Conservation (phyloP, 257 asterid genomes). For the Hygrophila difformis region DNA sequence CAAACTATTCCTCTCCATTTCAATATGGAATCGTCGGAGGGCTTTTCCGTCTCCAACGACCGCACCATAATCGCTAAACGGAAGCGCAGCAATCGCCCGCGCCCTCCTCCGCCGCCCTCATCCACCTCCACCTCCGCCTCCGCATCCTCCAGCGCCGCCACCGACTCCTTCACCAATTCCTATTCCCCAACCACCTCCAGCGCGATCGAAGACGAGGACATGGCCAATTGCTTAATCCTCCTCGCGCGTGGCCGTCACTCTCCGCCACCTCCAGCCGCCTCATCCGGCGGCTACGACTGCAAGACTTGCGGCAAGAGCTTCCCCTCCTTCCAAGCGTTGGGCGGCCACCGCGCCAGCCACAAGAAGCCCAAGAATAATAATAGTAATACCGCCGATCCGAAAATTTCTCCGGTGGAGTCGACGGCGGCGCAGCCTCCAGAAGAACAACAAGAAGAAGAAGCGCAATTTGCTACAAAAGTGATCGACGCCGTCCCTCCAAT, state of each 20-base stretch:
- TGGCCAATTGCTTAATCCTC: too few relatives aligned
- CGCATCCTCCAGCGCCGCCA: background rate
- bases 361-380: background rate
- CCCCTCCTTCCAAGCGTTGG: conserved; percentile 7
- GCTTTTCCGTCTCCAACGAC: conserved; percentile 34
- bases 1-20: conserved; percentile 32
- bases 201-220: too few relatives aligned
- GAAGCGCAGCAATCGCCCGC: conserved; percentile 54
- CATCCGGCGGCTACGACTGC: too few relatives aligned
- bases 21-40: conserved; percentile 34
- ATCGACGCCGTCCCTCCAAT: too few relatives aligned
- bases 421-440: too few relatives aligned
- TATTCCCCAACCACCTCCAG: too few relatives aligned
- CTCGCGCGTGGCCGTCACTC: too few relatives aligned
- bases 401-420: too few relatives aligned
- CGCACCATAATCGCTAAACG: conserved; percentile 43
- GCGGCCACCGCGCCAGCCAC: conserved; percentile 10
- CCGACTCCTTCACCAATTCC: too few relatives aligned
- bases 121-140: background rate
- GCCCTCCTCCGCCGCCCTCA: conserved; percentile 47
- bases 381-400: too few relatives aligned
- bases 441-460: conserved; percentile 14
- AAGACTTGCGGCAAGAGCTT: too few relatives aligned
- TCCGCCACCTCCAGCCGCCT: too few relatives aligned
- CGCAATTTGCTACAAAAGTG: conserved; percentile 4